These are phyloP conservation scores for Scutellospora calospora DNA, from an alignment of 371 early-diverging fungal genomes.

Conservation along the genomic window DNA sequence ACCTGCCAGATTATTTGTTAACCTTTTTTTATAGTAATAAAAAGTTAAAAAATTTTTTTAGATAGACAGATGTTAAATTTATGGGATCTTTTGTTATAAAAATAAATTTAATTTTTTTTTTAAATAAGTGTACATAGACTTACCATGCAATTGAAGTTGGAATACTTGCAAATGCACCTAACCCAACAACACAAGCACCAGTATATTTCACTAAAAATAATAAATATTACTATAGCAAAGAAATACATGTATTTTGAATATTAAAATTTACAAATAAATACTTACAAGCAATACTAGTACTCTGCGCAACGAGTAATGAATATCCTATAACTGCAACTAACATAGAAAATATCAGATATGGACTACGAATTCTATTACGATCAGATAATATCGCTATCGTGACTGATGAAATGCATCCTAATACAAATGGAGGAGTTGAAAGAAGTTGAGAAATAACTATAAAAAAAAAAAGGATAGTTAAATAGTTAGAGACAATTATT, in stretches of 20 bases:
- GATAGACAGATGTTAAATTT: background rate
- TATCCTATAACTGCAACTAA: constrained; percentile 43
- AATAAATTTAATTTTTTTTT: too few species aligned
- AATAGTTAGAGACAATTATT: too few species aligned
- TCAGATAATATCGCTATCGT: constrained; percentile 51
- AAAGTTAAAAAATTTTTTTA: too few species aligned
- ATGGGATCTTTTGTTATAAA: background rate
- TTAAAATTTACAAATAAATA: too few species aligned
- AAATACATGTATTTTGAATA: constrained; percentile 46
- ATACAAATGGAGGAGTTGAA: constrained; percentile 56
- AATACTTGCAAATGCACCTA: constrained; percentile 15
- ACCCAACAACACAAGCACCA: constrained; percentile 48
- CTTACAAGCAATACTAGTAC: too few species aligned
- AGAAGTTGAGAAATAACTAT: constrained; percentile 56
- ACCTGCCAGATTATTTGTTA: constrained; percentile 47
- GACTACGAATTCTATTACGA: constrained; percentile 49
- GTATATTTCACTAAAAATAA: constrained; percentile 56
- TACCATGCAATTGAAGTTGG: constrained; percentile 38
- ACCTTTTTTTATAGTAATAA: background rate
- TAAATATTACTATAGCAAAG: constrained; percentile 55
- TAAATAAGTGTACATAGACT: background rate
- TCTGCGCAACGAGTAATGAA: constrained; percentile 12
- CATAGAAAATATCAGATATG: constrained; percentile 41
- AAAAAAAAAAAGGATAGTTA: too few species aligned
- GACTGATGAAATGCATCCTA: constrained; percentile 50